Evolutionary conservation across 2,329 filamentous ascomycete species (phyloP), one percentile per base, ranked within the genome.

Genomic region (Diplodia seriata): DNA sequence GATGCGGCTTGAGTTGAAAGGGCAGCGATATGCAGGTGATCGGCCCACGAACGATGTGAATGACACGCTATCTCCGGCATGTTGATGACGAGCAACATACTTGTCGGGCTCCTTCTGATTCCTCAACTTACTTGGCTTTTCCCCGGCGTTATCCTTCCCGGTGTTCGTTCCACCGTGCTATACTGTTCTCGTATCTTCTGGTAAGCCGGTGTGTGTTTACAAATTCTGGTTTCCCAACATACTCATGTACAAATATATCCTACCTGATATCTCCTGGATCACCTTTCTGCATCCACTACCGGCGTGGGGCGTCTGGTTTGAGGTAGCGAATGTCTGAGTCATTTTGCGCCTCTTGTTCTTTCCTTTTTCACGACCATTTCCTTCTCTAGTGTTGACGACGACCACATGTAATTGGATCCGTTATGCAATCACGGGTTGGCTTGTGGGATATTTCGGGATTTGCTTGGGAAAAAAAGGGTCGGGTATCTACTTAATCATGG

Each of bases 221-320:
- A 51, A 43, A n/a, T 63, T 47, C 20, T 38, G 11, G 20, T 63
- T 47, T 29, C 33, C 18, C 47, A 20, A 51, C 59, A 63, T 51
- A 63, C 59, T 50, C 59, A 51, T 63, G 59, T 63, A 63, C 47
- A 63, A 51, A 26, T 63, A 26, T 63, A 63, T 15, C 47, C n/a
- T 31, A 31, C 47, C 18, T 15, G 9, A 51, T n/a, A 12, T 40
- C 20, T 51, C 26, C 36, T 38, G 36, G 11, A 6, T 59, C 14
- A 20, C 38, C 18, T 29, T 59, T 43, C 29, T 63, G 59, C 59
- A 63, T 63, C 43, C 20, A 38, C 31, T 51, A 38, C n/a, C 20
- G 59, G 59, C 50, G 47, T 49, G 47, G n/a, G 59, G 59, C 59
- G 47, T 53, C 26, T n/a, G 20, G n/a, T 18, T 47, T 15, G 15